Conservation (phyloP, 164 flowering plant species). For the Annona squamosa region DNA sequence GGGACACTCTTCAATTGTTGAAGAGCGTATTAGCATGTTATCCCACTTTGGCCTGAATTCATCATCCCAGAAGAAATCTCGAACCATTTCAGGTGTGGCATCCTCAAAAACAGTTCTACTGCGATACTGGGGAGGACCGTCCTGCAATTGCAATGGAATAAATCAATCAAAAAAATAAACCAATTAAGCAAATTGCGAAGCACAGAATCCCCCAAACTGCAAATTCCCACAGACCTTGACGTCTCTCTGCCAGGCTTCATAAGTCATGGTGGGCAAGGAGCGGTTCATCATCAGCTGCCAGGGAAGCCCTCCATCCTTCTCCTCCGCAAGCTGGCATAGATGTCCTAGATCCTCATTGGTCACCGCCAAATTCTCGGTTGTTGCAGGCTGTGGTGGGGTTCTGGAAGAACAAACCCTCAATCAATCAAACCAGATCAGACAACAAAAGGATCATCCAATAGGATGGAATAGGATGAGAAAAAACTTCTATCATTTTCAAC, state of each 20-base stretch:
- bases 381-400: slow-evolving; percentile 13
- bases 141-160: slow-evolving; percentile 23
- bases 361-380: slow-evolving; percentile 27
- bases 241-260: slow-evolving; percentile 85
- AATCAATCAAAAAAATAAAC: background rate
- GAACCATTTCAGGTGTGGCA: slow-evolving; percentile 56
- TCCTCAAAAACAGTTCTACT: slow-evolving; percentile 59
- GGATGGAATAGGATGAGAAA: no score
- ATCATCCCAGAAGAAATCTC: slow-evolving; percentile 83
- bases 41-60: slow-evolving; percentile 64
- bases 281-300: slow-evolving; percentile 84
- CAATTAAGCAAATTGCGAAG: background rate
- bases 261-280: slow-evolving; percentile 55
- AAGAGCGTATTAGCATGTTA: slow-evolving; percentile 41
- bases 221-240: slow-evolving; percentile 33
- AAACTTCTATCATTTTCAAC: no score
- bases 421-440: background rate
- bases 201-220: background rate
- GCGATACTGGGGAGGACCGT: slow-evolving; percentile 69
- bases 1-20: slow-evolving; percentile 5
- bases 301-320: slow-evolving; percentile 74
- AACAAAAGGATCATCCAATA: no score
- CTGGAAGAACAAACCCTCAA: slow-evolving; percentile 29
- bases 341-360: slow-evolving; percentile 50
- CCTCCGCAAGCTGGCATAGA: slow-evolving; percentile 47